phyloP scores from a whole-genome alignment of 495 filamentous ascomycete genomes.

The Tetracladium marchalianum region DNA sequence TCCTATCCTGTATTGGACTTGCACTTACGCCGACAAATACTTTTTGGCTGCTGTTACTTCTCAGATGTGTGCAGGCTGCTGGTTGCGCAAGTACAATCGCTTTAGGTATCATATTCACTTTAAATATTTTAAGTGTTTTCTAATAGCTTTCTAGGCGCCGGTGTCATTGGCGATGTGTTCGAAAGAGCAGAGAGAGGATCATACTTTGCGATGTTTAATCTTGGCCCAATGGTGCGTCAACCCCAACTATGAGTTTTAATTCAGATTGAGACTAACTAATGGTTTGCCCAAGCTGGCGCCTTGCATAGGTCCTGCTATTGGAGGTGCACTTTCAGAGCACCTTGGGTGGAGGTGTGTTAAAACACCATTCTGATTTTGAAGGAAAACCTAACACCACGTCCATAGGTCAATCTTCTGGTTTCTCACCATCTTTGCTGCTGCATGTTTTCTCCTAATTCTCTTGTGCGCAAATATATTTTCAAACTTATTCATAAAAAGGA shows the following conservation, averaged over 20 bases:
- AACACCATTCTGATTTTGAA: too few species aligned
- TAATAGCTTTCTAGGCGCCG: not conserved
- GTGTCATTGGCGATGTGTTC: not conserved
- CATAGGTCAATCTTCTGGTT: not conserved
- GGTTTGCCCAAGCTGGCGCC: too few species aligned
- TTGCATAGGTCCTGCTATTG: too few species aligned
- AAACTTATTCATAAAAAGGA: too few species aligned
- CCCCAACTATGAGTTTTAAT: not conserved
- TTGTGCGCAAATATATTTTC: not conserved
- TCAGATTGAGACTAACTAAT: too few species aligned
- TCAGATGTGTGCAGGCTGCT: not conserved
- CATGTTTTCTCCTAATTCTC: not conserved
- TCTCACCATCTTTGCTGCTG: not conserved
- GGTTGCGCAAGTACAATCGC: not conserved
- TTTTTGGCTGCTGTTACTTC: not conserved
- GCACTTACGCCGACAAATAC: not conserved
- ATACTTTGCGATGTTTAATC: not conserved
- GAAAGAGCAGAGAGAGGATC: not conserved
- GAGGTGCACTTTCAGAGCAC: too few species aligned
- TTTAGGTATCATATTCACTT: not conserved
- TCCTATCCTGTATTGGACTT: not conserved
- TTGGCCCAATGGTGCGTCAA: not conserved
- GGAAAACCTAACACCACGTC: not conserved
- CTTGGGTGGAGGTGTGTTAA: too few species aligned
- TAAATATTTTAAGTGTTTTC: not conserved